phyloP scores from a whole-genome alignment of 2,329 filamentous ascomycete genomes.

The Ascochyta rabiei region DNA sequence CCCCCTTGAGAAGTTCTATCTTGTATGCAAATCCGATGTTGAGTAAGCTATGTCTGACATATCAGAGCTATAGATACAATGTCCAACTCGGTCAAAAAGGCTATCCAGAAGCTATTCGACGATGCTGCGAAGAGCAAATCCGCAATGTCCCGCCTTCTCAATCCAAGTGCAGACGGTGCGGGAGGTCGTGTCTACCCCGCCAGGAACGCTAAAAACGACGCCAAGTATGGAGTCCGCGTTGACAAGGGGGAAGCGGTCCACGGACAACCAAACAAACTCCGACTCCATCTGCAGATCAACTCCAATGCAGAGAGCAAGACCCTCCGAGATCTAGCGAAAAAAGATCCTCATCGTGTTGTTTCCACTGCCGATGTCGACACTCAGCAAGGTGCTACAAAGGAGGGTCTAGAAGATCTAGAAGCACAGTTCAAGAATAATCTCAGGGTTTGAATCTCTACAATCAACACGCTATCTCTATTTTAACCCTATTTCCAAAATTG shows the following conservation, averaged over 20 bases:
- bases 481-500: background rate
- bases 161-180: background rate
- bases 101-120: slow-evolving; percentile 2
- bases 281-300: slow-evolving; percentile 2
- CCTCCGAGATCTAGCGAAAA: background rate
- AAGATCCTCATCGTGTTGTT: background rate
- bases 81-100: slow-evolving; percentile 3
- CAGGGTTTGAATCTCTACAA: background rate
- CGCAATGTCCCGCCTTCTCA: slow-evolving; percentile 7
- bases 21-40: slow-evolving; percentile 12
- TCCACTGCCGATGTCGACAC: background rate
- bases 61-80: slow-evolving; percentile 1
- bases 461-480: background rate
- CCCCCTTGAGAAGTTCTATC: background rate
- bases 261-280: background rate
- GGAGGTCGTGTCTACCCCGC: slow-evolving; percentile 6
- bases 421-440: background rate
- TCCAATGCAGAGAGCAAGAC: slow-evolving; percentile 5
- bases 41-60: background rate
- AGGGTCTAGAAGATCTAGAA: background rate
- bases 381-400: background rate
- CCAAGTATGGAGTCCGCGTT: background rate
- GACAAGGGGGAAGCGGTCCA: slow-evolving; percentile 2
- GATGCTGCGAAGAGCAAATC: slow-evolving; percentile 6
- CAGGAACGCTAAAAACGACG: slow-evolving; percentile 4